These are phyloP conservation scores for Barnettozyma siamensis DNA, from an alignment of 805 yeast genomes.

Conservation along the genomic window DNA sequence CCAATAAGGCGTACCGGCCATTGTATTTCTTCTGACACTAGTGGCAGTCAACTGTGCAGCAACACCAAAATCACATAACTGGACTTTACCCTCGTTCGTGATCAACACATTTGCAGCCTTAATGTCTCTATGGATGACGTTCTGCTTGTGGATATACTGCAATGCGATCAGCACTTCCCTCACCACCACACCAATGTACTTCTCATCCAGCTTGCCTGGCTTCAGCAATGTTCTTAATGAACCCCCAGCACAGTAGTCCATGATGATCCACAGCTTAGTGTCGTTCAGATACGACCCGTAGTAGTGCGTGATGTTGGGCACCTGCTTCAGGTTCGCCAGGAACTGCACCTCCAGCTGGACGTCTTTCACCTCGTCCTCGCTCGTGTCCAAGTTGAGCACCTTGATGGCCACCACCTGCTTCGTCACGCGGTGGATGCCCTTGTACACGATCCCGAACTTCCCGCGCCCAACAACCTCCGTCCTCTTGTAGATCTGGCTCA, in stretches of 20 bases:
- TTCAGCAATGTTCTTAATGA: conserved; percentile 65
- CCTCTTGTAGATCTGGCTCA: conserved; percentile 52
- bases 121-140: conserved; percentile 92
- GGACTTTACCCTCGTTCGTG: conserved; percentile 82
- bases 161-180: conserved; percentile 79
- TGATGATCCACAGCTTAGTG: conserved; percentile 36
- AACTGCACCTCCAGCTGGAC: conserved; percentile 91
- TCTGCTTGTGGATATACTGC: conserved; percentile 75
- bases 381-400: conserved; percentile 85
- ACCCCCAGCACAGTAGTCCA: conserved; percentile 98
- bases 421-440: conserved; percentile 67
- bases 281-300: conserved; percentile 45
- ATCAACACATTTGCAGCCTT: conserved; percentile 94
- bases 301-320: conserved; percentile 90
- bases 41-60: conserved; percentile 86
- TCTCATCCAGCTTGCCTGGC: conserved; percentile 86
- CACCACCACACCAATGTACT: conserved; percentile 73
- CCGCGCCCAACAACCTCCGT: conserved; percentile 94
- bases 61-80: conserved; percentile 96
- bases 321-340: conserved; percentile 71
- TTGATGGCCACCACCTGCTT: conserved; percentile 87
- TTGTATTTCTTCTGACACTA: conserved; percentile 77
- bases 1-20: conserved; percentile 97
- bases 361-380: conserved; percentile 89
- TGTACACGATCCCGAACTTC: conserved; percentile 94